A percentile compares a stretch with the other conserved stretches of the same genome.
phyloP scores from a whole-genome alignment of 1,139 yeast species.

The Nakaseomyces kungkrabaensis region DNA sequence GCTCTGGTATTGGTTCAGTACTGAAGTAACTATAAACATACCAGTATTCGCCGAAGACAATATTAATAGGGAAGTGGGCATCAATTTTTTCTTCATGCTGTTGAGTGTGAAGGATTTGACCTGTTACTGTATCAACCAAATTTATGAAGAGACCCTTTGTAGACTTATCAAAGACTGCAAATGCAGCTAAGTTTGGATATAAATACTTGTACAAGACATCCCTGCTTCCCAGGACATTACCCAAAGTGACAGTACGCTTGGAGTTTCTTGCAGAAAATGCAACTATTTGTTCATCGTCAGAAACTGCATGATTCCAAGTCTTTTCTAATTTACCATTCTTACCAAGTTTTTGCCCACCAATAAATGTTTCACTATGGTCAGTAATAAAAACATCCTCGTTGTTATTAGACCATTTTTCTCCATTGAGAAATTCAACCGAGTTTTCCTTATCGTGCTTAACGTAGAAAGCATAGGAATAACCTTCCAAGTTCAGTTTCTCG shows the following conservation, averaged over 20 bases:
- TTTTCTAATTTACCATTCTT: slow-evolving; percentile 14
- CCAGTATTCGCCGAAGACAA: slow-evolving; percentile 79
- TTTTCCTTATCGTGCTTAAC: slow-evolving; percentile 3
- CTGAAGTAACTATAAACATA: slow-evolving; percentile 59
- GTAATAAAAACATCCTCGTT: slow-evolving; percentile 13
- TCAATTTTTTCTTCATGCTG: slow-evolving; percentile 34
- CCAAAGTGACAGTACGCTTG: slow-evolving; percentile 52
- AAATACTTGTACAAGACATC: slow-evolving; percentile 77
- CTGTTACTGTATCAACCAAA: slow-evolving; percentile 61
- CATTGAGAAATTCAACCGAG: slow-evolving; percentile 2
- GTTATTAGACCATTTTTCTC: background rate
- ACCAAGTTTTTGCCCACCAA: slow-evolving; percentile 24
- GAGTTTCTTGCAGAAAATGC: slow-evolving; percentile 33
- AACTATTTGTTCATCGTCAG: slow-evolving; percentile 31
- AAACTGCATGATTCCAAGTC: slow-evolving; percentile 30
- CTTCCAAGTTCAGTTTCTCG: background rate
- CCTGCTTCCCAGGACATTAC: slow-evolving; percentile 59
- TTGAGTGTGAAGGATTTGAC: slow-evolving; percentile 47
- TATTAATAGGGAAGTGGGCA: slow-evolving; percentile 36
- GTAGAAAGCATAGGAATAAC: background rate
- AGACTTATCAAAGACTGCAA: slow-evolving; percentile 38
- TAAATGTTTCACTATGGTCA: slow-evolving; percentile 16
- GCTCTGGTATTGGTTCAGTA: slow-evolving; percentile 37
- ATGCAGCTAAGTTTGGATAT: slow-evolving; percentile 56
- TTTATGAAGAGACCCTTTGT: slow-evolving; percentile 35